phyloP scores from a whole-genome alignment of 164 flowering plant species.

The Paratinospora sagittata region DNA sequence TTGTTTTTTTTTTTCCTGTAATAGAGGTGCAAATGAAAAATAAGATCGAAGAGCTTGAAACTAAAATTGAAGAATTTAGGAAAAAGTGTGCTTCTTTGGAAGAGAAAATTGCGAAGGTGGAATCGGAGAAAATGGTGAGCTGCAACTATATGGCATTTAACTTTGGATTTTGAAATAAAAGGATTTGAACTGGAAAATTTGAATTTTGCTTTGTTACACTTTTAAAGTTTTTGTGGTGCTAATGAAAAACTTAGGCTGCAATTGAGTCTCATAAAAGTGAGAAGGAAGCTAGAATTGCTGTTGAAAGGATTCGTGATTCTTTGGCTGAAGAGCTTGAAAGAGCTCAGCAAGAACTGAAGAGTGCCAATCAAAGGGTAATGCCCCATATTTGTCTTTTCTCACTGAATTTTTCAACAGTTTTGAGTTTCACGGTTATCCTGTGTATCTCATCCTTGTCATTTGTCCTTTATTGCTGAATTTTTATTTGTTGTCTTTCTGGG shows the following conservation, averaged over 20 bases:
- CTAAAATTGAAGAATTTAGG: conserved; percentile 41
- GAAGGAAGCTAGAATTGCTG: conserved; percentile 42
- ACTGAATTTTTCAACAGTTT: neutral
- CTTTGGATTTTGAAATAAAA: neutral
- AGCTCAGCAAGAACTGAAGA: conserved; percentile 38
- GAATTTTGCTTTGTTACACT: neutral
- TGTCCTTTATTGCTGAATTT: too few species aligned
- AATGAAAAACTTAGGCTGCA: conserved; percentile 36
- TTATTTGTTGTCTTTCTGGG: neutral
- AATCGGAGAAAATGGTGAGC: conserved; percentile 61
- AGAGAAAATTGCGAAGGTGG: conserved; percentile 50
- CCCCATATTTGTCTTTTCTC: neutral
- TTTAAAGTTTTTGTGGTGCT: neutral
- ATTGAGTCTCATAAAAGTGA: conserved; percentile 42
- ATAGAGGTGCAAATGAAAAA: conserved; percentile 43
- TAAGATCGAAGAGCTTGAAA: conserved; percentile 61
- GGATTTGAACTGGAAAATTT: neutral
- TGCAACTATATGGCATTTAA: neutral
- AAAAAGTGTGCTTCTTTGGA: conserved; percentile 33
- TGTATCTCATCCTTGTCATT: neutral
- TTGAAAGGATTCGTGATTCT: conserved; percentile 38
- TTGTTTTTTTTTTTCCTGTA: neutral
- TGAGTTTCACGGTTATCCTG: neutral
- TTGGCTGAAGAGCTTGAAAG: conserved; percentile 47
- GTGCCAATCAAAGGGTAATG: conserved; percentile 62